A percentile compares a stretch with the other conserved stretches of the same genome.
These are phyloP conservation scores for Didymella arachidicola DNA, from an alignment of 2,329 filamentous ascomycete genomes.

Conservation along the genomic window DNA sequence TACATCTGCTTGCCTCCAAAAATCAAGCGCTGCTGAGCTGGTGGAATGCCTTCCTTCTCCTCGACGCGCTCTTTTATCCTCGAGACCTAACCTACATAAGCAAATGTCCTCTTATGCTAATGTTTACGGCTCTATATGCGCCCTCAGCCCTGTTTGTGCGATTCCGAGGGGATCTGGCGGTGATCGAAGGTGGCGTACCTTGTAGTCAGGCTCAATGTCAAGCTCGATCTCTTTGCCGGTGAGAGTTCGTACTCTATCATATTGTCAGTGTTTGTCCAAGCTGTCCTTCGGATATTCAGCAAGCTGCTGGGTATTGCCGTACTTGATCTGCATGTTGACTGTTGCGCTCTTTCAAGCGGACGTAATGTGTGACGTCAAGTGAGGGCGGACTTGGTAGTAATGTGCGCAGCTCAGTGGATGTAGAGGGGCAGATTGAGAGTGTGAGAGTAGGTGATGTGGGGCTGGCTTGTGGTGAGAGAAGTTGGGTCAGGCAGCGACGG, in stretches of 20 bases:
- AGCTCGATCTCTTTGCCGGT: conserved; percentile 99
- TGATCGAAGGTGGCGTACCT: conserved; percentile 63
- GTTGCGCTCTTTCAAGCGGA: conserved; percentile 4
- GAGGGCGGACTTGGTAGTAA: not conserved
- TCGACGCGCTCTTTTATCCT: conserved; percentile 99
- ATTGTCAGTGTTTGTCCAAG: conserved; percentile 18
- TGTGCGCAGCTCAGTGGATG: not conserved
- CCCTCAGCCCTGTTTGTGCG: not conserved
- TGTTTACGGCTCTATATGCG: not conserved
- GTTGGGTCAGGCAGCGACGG: conserved; percentile 24
- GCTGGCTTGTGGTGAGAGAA: conserved; percentile 12
- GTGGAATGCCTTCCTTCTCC: conserved; percentile 98
- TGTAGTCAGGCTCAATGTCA: conserved; percentile 93
- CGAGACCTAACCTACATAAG: conserved; percentile 68
- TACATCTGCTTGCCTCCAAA: conserved; percentile 98
- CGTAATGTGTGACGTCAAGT: not conserved
- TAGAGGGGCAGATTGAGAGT: not conserved
- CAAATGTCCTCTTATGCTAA: not conserved
- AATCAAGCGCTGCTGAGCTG: conserved; percentile 94
- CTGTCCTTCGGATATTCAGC: not conserved
- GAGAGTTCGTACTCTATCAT: conserved; percentile 87
- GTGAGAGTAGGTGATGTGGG: not conserved
- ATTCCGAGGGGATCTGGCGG: not conserved
- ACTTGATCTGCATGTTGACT: conserved; percentile 50
- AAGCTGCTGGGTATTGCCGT: conserved; percentile 16